Evolutionary conservation across 345 rosid genomes (phyloP).

Genomic region (Euphorbia lathyris): DNA sequence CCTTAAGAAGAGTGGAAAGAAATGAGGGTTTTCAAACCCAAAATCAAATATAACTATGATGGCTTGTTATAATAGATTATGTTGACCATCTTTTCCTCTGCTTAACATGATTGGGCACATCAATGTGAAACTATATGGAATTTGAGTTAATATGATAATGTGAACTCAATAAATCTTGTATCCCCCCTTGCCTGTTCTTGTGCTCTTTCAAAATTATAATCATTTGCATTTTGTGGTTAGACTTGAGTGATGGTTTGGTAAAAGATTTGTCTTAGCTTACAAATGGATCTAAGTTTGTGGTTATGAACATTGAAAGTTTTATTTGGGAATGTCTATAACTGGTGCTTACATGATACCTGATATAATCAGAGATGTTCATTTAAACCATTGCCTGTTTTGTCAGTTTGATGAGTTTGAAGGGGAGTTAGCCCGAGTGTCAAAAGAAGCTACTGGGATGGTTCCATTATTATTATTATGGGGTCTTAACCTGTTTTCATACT

Average conservation of each 20-base stretch:
- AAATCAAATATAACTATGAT: neutral
- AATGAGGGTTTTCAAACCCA: constrained; percentile 38
- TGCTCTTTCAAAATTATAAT: neutral
- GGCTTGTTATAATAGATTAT: constrained; percentile 3
- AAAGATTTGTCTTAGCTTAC: too few species aligned
- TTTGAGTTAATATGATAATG: neutral
- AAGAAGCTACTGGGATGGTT: too few species aligned
- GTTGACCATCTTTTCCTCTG: constrained; percentile 4
- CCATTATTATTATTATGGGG: too few species aligned
- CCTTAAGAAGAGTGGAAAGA: constrained; percentile 94
- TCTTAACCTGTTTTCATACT: too few species aligned
- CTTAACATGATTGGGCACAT: neutral
- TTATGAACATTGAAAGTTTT: neutral
- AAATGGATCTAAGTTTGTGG: neutral
- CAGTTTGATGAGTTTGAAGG: too few species aligned
- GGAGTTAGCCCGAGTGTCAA: too few species aligned
- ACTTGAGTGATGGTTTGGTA: neutral
- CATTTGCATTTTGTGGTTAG: neutral
- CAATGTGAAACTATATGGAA: neutral
- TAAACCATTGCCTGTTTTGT: too few species aligned
- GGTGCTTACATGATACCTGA: too few species aligned
- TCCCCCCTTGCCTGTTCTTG: neutral
- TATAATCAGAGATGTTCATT: too few species aligned
- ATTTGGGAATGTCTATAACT: neutral
- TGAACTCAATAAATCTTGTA: constrained; percentile 4